phyloP scores from a whole-genome alignment of 176 grass and related monocot genomes.

The Rhynchospora tenuis region DNA sequence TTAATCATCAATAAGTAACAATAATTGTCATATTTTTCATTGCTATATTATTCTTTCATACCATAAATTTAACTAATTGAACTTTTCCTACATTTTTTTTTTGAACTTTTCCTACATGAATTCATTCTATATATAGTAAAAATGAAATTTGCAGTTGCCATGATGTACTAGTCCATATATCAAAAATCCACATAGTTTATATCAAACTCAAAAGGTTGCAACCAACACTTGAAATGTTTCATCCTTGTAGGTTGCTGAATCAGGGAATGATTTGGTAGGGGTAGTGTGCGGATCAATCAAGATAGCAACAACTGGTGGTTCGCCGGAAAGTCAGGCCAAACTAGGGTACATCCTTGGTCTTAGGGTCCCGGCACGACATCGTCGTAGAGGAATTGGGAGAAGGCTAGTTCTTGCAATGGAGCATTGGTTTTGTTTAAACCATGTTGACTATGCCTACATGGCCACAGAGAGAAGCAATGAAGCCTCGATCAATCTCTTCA shows the following conservation, averaged over 20 bases:
- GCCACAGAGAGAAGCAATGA: slow-evolving; percentile 64
- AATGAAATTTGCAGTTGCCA: not conserved
- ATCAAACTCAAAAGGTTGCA: not conserved
- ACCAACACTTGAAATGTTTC: not conserved
- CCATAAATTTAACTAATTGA: not conserved
- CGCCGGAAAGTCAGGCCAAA: not conserved
- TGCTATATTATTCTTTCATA: not conserved
- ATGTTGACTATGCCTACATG: slow-evolving; percentile 72
- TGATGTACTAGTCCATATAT: not conserved
- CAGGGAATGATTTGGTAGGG: slow-evolving; percentile 12
- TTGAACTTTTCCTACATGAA: not conserved
- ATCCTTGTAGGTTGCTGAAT: slow-evolving; percentile 19
- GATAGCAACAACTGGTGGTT: not conserved
- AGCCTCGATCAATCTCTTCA: slow-evolving; percentile 57
- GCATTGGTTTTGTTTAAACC: slow-evolving; percentile 51
- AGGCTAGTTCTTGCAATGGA: slow-evolving; percentile 58
- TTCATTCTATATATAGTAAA: not conserved
- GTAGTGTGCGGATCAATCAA: slow-evolving; percentile 20
- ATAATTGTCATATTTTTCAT: not conserved
- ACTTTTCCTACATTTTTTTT: not conserved
- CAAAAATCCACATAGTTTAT: not conserved
- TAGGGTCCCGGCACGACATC: not conserved
- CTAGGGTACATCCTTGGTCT: slow-evolving; percentile 23
- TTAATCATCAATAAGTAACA: not conserved
- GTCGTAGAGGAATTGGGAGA: slow-evolving; percentile 37